Base-by-base conservation (phyloP, 306 rosid species). In the Macrotyloma uniflorum region DNA sequence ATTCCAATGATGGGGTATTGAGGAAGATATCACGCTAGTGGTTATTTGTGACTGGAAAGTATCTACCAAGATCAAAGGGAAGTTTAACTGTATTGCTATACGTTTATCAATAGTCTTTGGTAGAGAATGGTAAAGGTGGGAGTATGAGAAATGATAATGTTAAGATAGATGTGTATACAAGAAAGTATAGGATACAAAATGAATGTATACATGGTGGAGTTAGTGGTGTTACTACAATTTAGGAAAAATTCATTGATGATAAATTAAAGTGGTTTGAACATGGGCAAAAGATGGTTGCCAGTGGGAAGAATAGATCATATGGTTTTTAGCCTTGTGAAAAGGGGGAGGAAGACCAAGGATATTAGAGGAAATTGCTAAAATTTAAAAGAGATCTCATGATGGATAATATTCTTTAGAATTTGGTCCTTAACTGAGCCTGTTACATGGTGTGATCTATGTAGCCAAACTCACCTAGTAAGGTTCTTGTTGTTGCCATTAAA, bases 401-500 rank as follows among this genome's bases (percentile, higher is more conserved):
- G 58, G 19, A 51, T 51, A 8, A 20, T 9, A 51, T 19, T 19
- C 28, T 11, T 51, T 19, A 8, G 59, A 51, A 10, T 51, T 51
- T 51, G 59, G 59, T 9, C 59, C 9, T 51, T 51, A 19, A 19
- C 4, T 4, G 2, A 8, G 28, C 5, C 28, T 3, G 8, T 4
- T 28, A 9, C 61, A 54, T 54, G 11, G 1, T 19, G 16, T 10
- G 62, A 22, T 22, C 8, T 4, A 22, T 54, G 16, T 22, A 22
- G 62, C 8, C 16, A 22, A 9, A 32, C 14, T 22, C 3, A 11
- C 15, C 28, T 19, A 53, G 7, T 22, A 22, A 20, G n/a, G 33
- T 10, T 67, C 38, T 51, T 40, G 51, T 26, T 40, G 42, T 64
- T 80, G 54, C 64, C 30, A 51, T 53, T 10, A 79, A 12, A 62